Percentiles rank a stretch among this genome's conserved stretches.
phyloP scores from a whole-genome alignment of 2,329 filamentous ascomycete genomes.

The Dendrostoma leiphaemia region DNA sequence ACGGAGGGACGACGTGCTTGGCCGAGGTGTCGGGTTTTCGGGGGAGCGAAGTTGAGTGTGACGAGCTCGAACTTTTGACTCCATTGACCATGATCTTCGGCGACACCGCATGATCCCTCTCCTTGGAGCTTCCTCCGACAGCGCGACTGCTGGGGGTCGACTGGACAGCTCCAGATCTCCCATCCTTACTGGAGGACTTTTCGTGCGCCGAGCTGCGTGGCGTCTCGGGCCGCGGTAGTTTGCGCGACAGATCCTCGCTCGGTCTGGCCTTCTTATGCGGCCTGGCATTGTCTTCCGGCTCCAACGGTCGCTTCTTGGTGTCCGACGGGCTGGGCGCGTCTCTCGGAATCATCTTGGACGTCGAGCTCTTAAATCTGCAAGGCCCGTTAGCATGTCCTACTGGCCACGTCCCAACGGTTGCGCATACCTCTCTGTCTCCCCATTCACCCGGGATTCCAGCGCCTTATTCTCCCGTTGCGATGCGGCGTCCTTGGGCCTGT shows the following conservation, averaged over 20 bases:
- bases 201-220: constrained; percentile 9
- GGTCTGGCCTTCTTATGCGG: constrained; percentile 45
- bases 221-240: constrained; percentile 10
- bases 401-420: constrained; percentile 19
- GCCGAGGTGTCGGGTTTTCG: constrained; percentile 36
- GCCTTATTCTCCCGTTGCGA: constrained; percentile 11
- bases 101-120: constrained; percentile 12
- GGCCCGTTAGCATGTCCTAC: constrained; percentile 19
- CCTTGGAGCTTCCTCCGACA: constrained; percentile 8
- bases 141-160: constrained; percentile 9
- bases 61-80: constrained; percentile 30
- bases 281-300: constrained; percentile 42
- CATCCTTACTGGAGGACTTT: constrained; percentile 11
- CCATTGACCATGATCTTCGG: constrained; percentile 35
- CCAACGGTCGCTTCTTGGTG: constrained; percentile 45
- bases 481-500: constrained; percentile 20
- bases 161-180: constrained; percentile 7
- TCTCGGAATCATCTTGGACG: constrained; percentile 28
- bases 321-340: constrained; percentile 35
- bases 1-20: constrained; percentile 45
- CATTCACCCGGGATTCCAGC: constrained; percentile 10
- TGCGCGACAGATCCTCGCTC: constrained; percentile 14
- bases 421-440: constrained; percentile 17
- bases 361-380: constrained; percentile 25
- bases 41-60: constrained; percentile 34